These are phyloP conservation scores for Lithohypha guttulata DNA, from an alignment of 2,329 filamentous ascomycete species.

Conservation along the genomic window DNA sequence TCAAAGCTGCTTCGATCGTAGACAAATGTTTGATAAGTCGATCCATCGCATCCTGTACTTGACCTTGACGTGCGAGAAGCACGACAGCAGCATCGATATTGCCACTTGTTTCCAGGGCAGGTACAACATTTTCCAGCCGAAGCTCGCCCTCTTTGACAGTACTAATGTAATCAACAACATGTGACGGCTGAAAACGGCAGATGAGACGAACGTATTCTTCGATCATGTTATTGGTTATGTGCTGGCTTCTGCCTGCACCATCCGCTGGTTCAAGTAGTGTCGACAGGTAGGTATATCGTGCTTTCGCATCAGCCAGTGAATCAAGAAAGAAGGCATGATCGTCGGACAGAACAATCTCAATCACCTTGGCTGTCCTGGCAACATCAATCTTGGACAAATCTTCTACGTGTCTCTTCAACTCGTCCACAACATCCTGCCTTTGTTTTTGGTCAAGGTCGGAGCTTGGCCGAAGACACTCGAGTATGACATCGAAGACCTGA, in stretches of 20 bases:
- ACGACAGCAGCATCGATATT: conserved; percentile 89
- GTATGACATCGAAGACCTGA: conserved; percentile 67
- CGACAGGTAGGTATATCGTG: conserved; percentile 66
- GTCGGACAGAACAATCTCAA: conserved; percentile 51
- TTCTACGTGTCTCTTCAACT: conserved; percentile 54
- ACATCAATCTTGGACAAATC: conserved; percentile 60
- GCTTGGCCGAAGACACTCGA: conserved; percentile 58
- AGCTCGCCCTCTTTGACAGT: conserved; percentile 66
- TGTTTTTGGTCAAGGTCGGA: conserved; percentile 59
- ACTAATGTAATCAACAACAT: conserved; percentile 78
- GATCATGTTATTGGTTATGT: conserved; percentile 49
- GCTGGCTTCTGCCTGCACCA: conserved; percentile 16
- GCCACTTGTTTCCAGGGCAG: conserved; percentile 77
- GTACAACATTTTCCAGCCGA: conserved; percentile 66
- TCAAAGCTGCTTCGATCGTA: conserved; percentile 67
- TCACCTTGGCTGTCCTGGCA: conserved; percentile 50
- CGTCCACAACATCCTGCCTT: conserved; percentile 55
- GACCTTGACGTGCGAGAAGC: conserved; percentile 78
- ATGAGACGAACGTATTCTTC: conserved; percentile 85
- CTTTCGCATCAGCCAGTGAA: conserved; percentile 49
- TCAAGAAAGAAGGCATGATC: conserved; percentile 57
- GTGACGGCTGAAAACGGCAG: conserved; percentile 70
- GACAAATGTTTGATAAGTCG: conserved; percentile 70
- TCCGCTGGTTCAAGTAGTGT: conserved; percentile 54
- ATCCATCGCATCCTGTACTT: conserved; percentile 71